Conservation (phyloP, 2,329 filamentous ascomycete genomes). For the Zasmidium citrigriseum region DNA sequence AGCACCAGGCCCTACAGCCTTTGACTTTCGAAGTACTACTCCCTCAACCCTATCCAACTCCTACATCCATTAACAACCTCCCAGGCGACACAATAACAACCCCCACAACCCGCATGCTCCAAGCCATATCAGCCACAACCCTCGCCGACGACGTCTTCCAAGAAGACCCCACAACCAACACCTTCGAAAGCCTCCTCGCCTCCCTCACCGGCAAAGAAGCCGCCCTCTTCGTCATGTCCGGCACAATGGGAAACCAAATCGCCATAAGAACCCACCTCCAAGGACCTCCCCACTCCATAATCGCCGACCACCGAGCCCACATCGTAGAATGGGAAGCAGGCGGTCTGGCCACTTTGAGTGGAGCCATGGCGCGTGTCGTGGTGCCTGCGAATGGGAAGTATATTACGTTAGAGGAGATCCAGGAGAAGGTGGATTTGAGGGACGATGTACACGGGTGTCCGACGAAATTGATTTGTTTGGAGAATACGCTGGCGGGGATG, state of each 20-base stretch:
- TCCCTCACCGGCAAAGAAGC: slow-evolving; percentile 72
- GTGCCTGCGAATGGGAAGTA: slow-evolving; percentile 70
- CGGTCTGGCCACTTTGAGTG: slow-evolving; percentile 70
- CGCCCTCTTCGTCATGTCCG: slow-evolving; percentile 79
- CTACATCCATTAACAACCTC: neutral
- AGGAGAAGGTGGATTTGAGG: slow-evolving; percentile 63
- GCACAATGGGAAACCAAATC: slow-evolving; percentile 90
- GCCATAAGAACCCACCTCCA: slow-evolving; percentile 74
- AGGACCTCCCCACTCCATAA: slow-evolving; percentile 76
- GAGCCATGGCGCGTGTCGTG: slow-evolving; percentile 68
- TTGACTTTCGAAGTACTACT: slow-evolving; percentile 54
- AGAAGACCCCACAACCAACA: slow-evolving; percentile 76
- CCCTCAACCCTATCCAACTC: neutral
- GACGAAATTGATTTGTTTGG: slow-evolving; percentile 77
- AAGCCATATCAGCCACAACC: slow-evolving; percentile 71
- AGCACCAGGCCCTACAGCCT: slow-evolving; percentile 54
- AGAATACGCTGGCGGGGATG: slow-evolving; percentile 81
- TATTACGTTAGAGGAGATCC: slow-evolving; percentile 75
- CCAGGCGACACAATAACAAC: slow-evolving; percentile 67
- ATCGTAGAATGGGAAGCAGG: slow-evolving; percentile 70
- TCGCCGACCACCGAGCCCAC: slow-evolving; percentile 78
- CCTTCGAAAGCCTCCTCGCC: slow-evolving; percentile 74
- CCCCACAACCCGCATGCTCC: slow-evolving; percentile 78
- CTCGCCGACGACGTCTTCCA: slow-evolving; percentile 81
- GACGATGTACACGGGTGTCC: slow-evolving; percentile 77